Evolutionary conservation across 2,329 filamentous ascomycete species (phyloP).

Genomic region (Hymenoscyphus linearis): DNA sequence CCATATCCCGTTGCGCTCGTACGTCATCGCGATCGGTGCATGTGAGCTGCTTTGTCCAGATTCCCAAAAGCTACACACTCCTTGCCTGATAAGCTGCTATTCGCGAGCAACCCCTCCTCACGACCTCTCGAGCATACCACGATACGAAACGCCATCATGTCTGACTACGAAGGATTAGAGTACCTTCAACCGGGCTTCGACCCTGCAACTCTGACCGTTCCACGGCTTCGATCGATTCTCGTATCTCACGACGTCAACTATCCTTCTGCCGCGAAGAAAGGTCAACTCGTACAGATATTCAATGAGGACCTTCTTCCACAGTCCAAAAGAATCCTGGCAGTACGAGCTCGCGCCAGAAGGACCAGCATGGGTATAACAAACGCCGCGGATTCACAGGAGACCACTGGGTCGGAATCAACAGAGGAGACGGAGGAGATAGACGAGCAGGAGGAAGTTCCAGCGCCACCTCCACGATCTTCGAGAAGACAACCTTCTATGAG

Average conservation of each 20-base stretch:
- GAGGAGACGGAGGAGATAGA: slow-evolving; percentile 32
- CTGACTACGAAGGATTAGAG: slow-evolving; percentile 61
- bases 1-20: not conserved
- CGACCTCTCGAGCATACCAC: slow-evolving; percentile 1
- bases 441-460: slow-evolving; percentile 51
- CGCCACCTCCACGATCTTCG: slow-evolving; percentile 46
- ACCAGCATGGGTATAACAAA: slow-evolving; percentile 81
- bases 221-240: slow-evolving; percentile 83
- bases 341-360: slow-evolving; percentile 73
- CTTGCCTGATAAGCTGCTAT: not conserved
- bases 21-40: slow-evolving; percentile 5
- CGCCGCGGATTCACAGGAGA: slow-evolving; percentile 58
- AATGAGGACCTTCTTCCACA: slow-evolving; percentile 73
- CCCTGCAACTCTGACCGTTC: slow-evolving; percentile 75
- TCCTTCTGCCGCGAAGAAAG: slow-evolving; percentile 85
- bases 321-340: slow-evolving; percentile 68
- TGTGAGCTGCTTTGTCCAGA: not conserved
- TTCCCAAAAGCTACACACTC: not conserved
- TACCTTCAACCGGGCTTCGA: slow-evolving; percentile 89
- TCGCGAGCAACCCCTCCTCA: not conserved
- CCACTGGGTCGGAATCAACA: slow-evolving; percentile 2
- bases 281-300: slow-evolving; percentile 80
- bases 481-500: slow-evolving; percentile 49
- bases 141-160: slow-evolving; percentile 39
- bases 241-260: slow-evolving; percentile 84